Conservation (phyloP, 495 filamentous ascomycete species). For the Aspergillus homomorphus region DNA sequence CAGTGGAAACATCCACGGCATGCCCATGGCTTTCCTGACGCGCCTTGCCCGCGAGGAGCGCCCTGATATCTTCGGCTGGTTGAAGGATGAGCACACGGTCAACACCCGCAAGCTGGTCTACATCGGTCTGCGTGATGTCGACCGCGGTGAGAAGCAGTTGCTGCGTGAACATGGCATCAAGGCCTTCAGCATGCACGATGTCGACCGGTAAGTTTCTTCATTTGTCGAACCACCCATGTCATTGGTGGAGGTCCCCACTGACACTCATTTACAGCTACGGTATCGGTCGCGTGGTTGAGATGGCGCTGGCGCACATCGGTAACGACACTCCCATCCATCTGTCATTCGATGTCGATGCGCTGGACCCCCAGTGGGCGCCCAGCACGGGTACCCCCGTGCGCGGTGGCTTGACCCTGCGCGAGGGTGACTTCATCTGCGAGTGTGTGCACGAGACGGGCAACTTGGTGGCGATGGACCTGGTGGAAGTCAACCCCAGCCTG, state of each 20-base stretch:
- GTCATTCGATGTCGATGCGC: conserved; percentile 93
- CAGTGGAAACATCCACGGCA: conserved; percentile 95
- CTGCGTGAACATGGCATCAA: conserved; percentile 84
- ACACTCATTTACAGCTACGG: conserved; percentile 57
- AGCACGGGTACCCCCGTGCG: conserved; percentile 94
- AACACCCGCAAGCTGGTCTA: conserved; percentile 90
- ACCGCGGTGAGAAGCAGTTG: conserved; percentile 85
- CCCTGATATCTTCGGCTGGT: conserved; percentile 82
- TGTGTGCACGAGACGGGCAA: conserved; percentile 91
- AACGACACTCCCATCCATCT: conserved; percentile 93
- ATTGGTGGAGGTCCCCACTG: too few relatives aligned
- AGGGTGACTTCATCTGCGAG: conserved; percentile 98
- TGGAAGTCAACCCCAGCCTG: conserved; percentile 91
- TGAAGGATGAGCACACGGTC: conserved; percentile 60
- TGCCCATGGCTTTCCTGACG: conserved; percentile 93
- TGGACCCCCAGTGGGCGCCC: conserved; percentile 94
- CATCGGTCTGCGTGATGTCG: conserved; percentile 92
- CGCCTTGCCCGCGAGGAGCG: conserved; percentile 71
- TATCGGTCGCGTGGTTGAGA: conserved; percentile 94
- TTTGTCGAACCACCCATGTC: too few relatives aligned
- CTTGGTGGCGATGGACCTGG: conserved; percentile 87
- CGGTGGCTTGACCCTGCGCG: conserved; percentile 90
- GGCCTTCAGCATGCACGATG: conserved; percentile 98
- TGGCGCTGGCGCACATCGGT: conserved; percentile 92
- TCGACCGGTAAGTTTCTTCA: conserved; percentile 62